phyloP scores from a whole-genome alignment of 495 filamentous ascomycete genomes.

The Hypoxylon crocopeplum region DNA sequence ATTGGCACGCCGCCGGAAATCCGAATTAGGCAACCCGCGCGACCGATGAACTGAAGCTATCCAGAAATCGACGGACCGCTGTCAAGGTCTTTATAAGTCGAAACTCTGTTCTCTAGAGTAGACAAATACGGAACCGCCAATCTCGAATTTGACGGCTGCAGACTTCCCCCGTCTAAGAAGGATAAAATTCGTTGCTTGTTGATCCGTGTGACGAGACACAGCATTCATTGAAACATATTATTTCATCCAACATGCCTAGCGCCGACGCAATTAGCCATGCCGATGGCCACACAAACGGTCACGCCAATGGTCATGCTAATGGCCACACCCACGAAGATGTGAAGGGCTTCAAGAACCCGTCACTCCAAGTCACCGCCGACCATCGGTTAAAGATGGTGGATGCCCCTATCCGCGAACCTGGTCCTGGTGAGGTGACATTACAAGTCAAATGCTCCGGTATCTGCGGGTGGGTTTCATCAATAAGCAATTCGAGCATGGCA shows the following conservation, averaged over 20 bases:
- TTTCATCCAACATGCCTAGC: conserved; percentile 17
- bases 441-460: conserved; percentile 62
- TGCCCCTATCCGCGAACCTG: conserved; percentile 57
- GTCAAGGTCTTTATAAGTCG: conserved; percentile 19
- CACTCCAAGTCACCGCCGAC: conserved; percentile 62
- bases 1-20: conserved; percentile 35
- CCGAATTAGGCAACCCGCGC: conserved; percentile 20
- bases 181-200: not conserved
- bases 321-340: conserved; percentile 20
- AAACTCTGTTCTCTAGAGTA: conserved; percentile 1
- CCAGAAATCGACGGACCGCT: conserved; percentile 3
- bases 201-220: conserved; percentile 2
- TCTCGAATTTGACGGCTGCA: conserved; percentile 1
- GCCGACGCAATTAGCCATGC: conserved; percentile 2
- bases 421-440: conserved; percentile 54
- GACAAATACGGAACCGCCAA: not conserved
- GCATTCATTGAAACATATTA: conserved; percentile 3
- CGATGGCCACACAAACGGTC: conserved; percentile 26
- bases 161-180: conserved; percentile 1
- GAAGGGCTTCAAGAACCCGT: conserved; percentile 52
- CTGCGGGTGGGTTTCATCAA: conserved; percentile 43
- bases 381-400: conserved; percentile 58
- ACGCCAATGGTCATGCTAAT: conserved; percentile 25
- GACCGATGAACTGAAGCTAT: conserved; percentile 8
- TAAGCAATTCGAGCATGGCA: not conserved